Conservation (phyloP, 495 filamentous ascomycete genomes). For the Hyaloscypha hepaticicola region DNA sequence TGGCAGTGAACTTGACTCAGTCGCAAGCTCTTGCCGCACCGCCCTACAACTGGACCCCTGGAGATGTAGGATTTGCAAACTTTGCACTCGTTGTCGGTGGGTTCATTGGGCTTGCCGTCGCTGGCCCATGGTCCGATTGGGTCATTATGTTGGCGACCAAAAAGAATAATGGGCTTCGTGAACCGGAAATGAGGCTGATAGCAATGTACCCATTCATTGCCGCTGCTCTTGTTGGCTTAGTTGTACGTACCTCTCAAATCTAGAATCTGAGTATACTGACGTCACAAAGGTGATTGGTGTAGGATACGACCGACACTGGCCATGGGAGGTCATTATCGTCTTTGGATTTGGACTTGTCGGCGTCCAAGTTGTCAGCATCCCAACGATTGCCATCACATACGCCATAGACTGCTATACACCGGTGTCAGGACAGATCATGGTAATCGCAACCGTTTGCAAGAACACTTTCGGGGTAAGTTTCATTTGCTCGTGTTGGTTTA, state of each 20-base stretch:
- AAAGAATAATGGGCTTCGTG: constrained; percentile 49
- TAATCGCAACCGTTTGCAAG: constrained; percentile 61
- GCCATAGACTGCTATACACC: constrained; percentile 65
- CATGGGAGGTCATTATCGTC: constrained; percentile 48
- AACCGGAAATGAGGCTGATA: constrained; percentile 56
- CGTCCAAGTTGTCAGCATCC: constrained; percentile 55
- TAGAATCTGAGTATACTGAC: too few species aligned
- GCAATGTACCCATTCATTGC: constrained; percentile 56
- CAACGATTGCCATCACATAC: constrained; percentile 47
- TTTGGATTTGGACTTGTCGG: constrained; percentile 46
- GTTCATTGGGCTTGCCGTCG: constrained; percentile 46
- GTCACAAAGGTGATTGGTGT: constrained; percentile 42
- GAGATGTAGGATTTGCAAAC: constrained; percentile 43
- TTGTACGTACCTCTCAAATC: constrained; percentile 38
- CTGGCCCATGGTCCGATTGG: constrained; percentile 49
- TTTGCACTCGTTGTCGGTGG: constrained; percentile 49
- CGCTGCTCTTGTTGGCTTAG: constrained; percentile 56
- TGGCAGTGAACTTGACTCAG: constrained; percentile 62
- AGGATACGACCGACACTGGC: constrained; percentile 56
- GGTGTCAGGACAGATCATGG: constrained; percentile 58
- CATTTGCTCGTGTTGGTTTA: too few species aligned
- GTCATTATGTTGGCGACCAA: constrained; percentile 49
- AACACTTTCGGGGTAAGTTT: constrained; percentile 45
- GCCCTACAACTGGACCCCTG: constrained; percentile 55
- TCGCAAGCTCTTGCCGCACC: constrained; percentile 58